phyloP scores from a whole-genome alignment of 345 rosid species.

The Crucihimalaya himalaica region DNA sequence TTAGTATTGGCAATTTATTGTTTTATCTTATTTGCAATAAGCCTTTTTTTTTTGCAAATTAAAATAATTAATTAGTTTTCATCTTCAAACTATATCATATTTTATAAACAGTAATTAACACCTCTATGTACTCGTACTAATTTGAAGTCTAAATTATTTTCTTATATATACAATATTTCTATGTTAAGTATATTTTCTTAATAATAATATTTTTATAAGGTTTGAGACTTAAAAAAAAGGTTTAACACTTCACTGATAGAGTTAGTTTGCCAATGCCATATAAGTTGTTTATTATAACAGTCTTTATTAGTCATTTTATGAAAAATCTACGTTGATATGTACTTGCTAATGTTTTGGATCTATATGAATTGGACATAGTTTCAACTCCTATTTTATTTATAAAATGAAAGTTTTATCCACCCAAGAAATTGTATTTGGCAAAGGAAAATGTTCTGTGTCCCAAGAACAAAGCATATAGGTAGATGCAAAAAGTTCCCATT shows the following conservation, averaged over 20 bases:
- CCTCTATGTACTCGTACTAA: not conserved
- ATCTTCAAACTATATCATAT: not conserved
- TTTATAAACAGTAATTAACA: not conserved
- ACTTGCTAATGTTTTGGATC: constrained; percentile 13
- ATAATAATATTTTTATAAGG: not conserved
- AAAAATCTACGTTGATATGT: not conserved
- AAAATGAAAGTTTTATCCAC: constrained; percentile 11
- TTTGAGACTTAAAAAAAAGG: not conserved
- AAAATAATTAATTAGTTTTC: not conserved
- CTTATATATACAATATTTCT: not conserved
- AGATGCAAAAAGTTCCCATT: constrained; percentile 38
- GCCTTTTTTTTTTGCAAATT: not conserved
- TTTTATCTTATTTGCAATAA: not conserved
- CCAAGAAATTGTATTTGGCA: constrained; percentile 39
- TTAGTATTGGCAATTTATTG: not conserved
- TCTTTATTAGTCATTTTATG: not conserved
- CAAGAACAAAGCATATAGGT: constrained; percentile 44
- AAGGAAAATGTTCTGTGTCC: constrained; percentile 39
- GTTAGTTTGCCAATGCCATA: constrained; percentile 10
- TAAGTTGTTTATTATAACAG: too few species aligned
- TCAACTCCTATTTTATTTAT: constrained; percentile 38
- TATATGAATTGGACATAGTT: constrained; percentile 18
- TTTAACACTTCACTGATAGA: constrained; percentile 2
- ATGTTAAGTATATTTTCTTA: not conserved
- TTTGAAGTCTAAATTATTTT: not conserved